These are phyloP conservation scores for Sugiyamaella grinbergsii DNA, from an alignment of 1,139 yeast species.

Conservation along the genomic window DNA sequence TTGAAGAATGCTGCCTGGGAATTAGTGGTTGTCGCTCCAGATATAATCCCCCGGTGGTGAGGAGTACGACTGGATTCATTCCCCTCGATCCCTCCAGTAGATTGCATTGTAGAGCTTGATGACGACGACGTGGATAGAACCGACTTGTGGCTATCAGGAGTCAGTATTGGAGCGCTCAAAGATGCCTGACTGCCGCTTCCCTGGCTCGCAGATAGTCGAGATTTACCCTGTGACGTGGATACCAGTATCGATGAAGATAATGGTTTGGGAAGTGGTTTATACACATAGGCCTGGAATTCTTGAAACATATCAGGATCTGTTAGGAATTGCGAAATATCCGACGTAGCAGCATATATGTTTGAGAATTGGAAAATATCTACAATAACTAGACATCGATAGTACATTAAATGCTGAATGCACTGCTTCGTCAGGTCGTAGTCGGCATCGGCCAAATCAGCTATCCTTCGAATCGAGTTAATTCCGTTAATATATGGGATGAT, in stretches of 20 bases:
- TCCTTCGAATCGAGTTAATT: slow-evolving; percentile 73
- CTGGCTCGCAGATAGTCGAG: slow-evolving; percentile 4
- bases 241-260: slow-evolving; percentile 1
- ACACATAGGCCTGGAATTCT: slow-evolving; percentile 83
- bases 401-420: slow-evolving; percentile 88
- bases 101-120: slow-evolving; percentile 18
- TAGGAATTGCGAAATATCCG: slow-evolving; percentile 68
- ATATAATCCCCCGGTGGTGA: not conserved
- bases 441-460: slow-evolving; percentile 79
- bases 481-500: slow-evolving; percentile 88
- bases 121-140: slow-evolving; percentile 16
- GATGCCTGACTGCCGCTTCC: slow-evolving; percentile 19
- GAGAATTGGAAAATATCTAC: slow-evolving; percentile 87
- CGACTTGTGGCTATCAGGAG: slow-evolving; percentile 20
- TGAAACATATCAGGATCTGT: slow-evolving; percentile 67
- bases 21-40: not conserved
- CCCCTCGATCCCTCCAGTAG: not conserved
- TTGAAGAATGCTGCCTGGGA: slow-evolving; percentile 3
- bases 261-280: slow-evolving; percentile 26
- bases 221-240: slow-evolving; percentile 5
- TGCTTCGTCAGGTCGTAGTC: slow-evolving; percentile 77
- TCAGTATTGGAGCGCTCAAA: slow-evolving; percentile 11
- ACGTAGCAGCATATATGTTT: slow-evolving; percentile 87
- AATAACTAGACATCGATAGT: slow-evolving; percentile 80
- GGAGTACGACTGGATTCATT: slow-evolving; percentile 1